A percentile compares a stretch with the other conserved stretches of the same genome.
phyloP scores from a whole-genome alignment of 805 yeast species.

The Middelhovenomyces tepae region DNA sequence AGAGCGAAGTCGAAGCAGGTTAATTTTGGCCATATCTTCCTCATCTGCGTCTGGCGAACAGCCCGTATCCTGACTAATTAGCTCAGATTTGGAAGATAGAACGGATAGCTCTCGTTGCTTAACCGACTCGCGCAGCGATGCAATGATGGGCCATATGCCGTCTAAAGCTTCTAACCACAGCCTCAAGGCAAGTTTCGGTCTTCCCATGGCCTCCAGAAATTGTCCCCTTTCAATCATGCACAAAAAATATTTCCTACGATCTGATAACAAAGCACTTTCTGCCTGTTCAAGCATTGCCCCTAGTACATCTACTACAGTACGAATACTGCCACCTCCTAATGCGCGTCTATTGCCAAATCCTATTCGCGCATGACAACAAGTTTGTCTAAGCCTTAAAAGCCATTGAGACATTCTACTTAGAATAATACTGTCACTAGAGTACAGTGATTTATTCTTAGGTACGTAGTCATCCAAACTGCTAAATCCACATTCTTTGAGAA shows the following conservation, averaged over 20 bases:
- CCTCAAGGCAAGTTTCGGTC: constrained; percentile 43
- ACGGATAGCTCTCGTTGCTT: too few relatives aligned
- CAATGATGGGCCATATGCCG: constrained; percentile 23
- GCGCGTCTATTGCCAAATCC: constrained; percentile 23
- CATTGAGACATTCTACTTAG: too few relatives aligned
- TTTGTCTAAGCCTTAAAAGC: constrained; percentile 61
- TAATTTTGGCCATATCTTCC: constrained; percentile 9
- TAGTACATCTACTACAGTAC: constrained; percentile 62
- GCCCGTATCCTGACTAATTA: too few relatives aligned
- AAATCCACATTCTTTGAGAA: constrained; percentile 44
- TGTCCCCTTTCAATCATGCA: constrained; percentile 56
- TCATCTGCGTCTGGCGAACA: constrained; percentile 10
- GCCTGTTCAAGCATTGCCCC: constrained; percentile 54
- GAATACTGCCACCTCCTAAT: constrained; percentile 25
- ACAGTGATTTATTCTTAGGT: too few relatives aligned
- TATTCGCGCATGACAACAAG: constrained; percentile 67
- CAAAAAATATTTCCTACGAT: constrained; percentile 41
- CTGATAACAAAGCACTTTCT: constrained; percentile 36
- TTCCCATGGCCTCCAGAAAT: constrained; percentile 47
- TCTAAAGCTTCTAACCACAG: constrained; percentile 37
- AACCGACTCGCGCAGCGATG: constrained; percentile 12
- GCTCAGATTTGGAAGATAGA: too few relatives aligned
- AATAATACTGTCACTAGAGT: too few relatives aligned
- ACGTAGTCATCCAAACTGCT: too few relatives aligned
- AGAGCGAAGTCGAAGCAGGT: constrained; percentile 25